A percentile compares a stretch with the other conserved stretches of the same genome.
These are phyloP conservation scores for Plantago lanceolata DNA, from an alignment of 305 asterid species.

Conservation along the genomic window DNA sequence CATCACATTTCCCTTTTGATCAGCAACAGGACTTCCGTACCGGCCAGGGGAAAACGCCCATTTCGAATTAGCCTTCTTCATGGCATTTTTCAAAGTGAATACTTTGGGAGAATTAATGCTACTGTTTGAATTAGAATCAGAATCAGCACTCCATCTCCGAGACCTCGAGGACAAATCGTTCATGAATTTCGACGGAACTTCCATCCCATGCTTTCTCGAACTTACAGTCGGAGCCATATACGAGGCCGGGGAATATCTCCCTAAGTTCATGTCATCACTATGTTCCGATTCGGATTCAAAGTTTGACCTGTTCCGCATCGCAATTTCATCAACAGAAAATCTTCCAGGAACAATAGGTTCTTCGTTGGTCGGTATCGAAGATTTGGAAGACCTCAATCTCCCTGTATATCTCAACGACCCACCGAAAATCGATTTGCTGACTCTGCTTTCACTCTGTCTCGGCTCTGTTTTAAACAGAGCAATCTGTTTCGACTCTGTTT, in stretches of 20 bases:
- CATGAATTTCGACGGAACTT: slow-evolving; percentile 55
- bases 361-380: slow-evolving; percentile 25
- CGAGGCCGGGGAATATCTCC: slow-evolving; percentile 39
- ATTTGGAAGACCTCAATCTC: slow-evolving; percentile 38
- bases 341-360: slow-evolving; percentile 39
- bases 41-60: slow-evolving; percentile 30
- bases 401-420: slow-evolving; percentile 58
- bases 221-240: slow-evolving; percentile 85
- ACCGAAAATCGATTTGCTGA: slow-evolving; percentile 26
- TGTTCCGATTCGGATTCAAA: slow-evolving; percentile 48
- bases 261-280: slow-evolving; percentile 31
- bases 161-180: slow-evolving; percentile 38
- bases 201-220: slow-evolving; percentile 59
- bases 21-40: slow-evolving; percentile 7
- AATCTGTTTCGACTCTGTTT: no score
- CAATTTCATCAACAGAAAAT: slow-evolving; percentile 54
- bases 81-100: slow-evolving; percentile 27
- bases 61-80: slow-evolving; percentile 36
- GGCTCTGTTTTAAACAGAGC: background rate
- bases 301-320: slow-evolving; percentile 30
- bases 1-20: slow-evolving; percentile 29
- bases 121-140: slow-evolving; percentile 19
- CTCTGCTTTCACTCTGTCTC: background rate
- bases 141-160: slow-evolving; percentile 57
- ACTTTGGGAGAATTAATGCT: slow-evolving; percentile 28